Evolutionary conservation across 2,329 filamentous ascomycete species (phyloP).

Genomic region (Tothia fuscella): DNA sequence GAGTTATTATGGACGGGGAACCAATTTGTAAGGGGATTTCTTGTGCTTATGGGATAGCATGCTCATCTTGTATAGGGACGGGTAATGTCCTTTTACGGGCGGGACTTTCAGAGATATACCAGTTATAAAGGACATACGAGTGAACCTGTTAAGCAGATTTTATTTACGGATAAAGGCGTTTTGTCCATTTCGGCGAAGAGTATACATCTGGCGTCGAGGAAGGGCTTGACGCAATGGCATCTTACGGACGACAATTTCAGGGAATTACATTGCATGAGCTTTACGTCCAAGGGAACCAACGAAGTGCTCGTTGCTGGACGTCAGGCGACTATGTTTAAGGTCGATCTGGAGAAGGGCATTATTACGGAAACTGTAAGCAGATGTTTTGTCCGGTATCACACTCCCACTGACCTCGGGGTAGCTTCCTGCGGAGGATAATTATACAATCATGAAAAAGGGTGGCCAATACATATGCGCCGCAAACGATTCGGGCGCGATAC

Average conservation of each 20-base stretch:
- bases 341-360: slow-evolving; percentile 47
- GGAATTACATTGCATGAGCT: slow-evolving; percentile 89
- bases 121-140: slow-evolving; percentile 78
- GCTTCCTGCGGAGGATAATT: slow-evolving; percentile 62
- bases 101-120: slow-evolving; percentile 78
- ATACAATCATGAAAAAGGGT: slow-evolving; percentile 83
- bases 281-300: slow-evolving; percentile 71
- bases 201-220: slow-evolving; percentile 76
- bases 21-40: slow-evolving; percentile 55
- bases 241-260: slow-evolving; percentile 65
- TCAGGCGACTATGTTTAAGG: slow-evolving; percentile 73
- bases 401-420: slow-evolving; percentile 29
- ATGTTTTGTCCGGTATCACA: neutral
- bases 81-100: slow-evolving; percentile 76
- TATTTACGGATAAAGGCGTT: slow-evolving; percentile 85
- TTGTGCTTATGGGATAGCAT: neutral
- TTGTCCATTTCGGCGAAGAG: slow-evolving; percentile 73
- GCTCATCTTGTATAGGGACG: slow-evolving; percentile 51
- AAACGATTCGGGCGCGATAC: slow-evolving; percentile 67
- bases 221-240: slow-evolving; percentile 81
- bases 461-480: slow-evolving; percentile 83
- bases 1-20: slow-evolving; percentile 92
- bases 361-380: slow-evolving; percentile 29
- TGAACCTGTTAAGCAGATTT: slow-evolving; percentile 72
- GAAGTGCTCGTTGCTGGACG: slow-evolving; percentile 80